These are phyloP conservation scores for Rhizopogon vesiculosus DNA, from an alignment of 768 basidiomycete species.

Conservation along the genomic window DNA sequence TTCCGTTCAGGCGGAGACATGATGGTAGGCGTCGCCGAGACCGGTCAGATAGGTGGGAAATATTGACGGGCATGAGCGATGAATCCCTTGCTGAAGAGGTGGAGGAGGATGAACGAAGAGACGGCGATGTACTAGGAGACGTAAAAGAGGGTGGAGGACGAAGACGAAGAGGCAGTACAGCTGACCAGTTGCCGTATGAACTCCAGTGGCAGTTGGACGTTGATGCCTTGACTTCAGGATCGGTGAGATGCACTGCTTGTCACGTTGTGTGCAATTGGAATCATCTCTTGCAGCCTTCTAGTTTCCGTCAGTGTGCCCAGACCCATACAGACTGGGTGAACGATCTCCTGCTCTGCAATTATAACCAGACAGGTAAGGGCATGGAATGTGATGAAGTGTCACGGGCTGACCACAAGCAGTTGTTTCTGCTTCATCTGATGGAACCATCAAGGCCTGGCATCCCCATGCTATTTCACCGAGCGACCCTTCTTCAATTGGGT, in stretches of 20 bases:
- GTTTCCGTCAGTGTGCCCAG: conserved; percentile 85
- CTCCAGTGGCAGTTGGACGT: conserved; percentile 77
- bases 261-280: neutral
- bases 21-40: conserved; percentile 12
- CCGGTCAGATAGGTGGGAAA: conserved; percentile 59
- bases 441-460: conserved; percentile 90
- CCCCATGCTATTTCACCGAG: conserved; percentile 62
- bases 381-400: neutral
- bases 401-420: conserved; percentile 38
- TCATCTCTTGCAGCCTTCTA: neutral
- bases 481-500: conserved; percentile 66
- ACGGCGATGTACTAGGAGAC: conserved; percentile 76
- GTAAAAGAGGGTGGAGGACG: conserved; percentile 41
- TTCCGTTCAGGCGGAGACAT: conserved; percentile 52
- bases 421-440: conserved; percentile 93
- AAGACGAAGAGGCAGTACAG: conserved; percentile 25
- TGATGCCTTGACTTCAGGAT: conserved; percentile 40
- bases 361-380: conserved; percentile 75
- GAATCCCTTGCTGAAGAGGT: conserved; percentile 61
- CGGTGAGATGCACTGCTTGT: conserved; percentile 34
- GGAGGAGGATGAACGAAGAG: conserved; percentile 64
- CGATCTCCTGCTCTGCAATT: conserved; percentile 87
- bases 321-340: conserved; percentile 96
- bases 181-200: conserved; percentile 51
- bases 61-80: conserved; percentile 81